A percentile compares a stretch with the other conserved stretches of the same genome.
These are phyloP conservation scores for Pleurotus sapidus DNA, from an alignment of 768 basidiomycete species.

Conservation along the genomic window DNA sequence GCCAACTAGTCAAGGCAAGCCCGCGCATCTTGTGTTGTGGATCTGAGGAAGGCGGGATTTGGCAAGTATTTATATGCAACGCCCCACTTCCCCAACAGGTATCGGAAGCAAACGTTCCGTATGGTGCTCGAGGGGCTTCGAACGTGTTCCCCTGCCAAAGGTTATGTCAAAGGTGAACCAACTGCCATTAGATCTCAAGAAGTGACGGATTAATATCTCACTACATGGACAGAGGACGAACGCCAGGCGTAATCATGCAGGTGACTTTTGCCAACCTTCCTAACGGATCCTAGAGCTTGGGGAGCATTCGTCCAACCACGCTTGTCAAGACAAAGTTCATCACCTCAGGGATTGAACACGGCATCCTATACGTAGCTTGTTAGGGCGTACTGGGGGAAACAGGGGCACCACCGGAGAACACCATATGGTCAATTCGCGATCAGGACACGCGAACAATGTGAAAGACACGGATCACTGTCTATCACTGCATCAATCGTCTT, in stretches of 20 bases:
- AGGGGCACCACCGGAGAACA: background rate
- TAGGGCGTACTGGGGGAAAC: background rate
- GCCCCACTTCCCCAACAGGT: background rate
- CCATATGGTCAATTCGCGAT: slow-evolving; percentile 3
- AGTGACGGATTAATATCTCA: background rate
- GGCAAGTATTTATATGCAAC: background rate
- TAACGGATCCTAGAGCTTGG: slow-evolving; percentile 4
- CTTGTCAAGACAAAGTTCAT: background rate
- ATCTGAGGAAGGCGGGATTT: background rate
- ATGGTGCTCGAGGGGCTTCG: background rate
- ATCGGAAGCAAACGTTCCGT: background rate
- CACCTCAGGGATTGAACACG: background rate
- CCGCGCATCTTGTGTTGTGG: background rate
- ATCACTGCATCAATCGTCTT: background rate
- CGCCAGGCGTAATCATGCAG: background rate
- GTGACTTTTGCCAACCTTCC: background rate
- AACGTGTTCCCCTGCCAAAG: background rate
- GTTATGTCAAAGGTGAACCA: background rate
- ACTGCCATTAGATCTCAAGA: slow-evolving; percentile 8
- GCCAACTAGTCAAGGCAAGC: slow-evolving; percentile 1
- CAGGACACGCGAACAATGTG: slow-evolving; percentile 4
- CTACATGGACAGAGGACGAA: background rate
- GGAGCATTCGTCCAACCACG: background rate
- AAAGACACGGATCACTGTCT: background rate
- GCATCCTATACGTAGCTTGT: background rate